These are phyloP conservation scores for Nitzschia palea DNA, from an alignment of 108 stramenopile genomes.

Conservation along the genomic window DNA sequence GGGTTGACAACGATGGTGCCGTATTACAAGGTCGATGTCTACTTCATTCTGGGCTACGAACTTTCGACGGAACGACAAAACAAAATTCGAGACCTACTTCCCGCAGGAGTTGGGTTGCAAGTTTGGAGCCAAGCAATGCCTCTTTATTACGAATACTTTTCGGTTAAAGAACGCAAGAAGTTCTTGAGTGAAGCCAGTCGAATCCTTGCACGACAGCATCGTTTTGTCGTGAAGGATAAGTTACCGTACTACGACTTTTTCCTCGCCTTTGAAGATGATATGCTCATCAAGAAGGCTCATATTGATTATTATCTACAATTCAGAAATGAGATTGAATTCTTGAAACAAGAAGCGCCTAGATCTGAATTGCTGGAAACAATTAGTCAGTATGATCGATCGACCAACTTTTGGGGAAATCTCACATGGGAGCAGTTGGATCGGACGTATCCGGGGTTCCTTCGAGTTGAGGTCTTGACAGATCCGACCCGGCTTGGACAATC, in stretches of 20 bases:
- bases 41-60: slow-evolving; percentile 45
- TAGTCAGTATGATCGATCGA: neutral
- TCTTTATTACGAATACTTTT: slow-evolving; percentile 36
- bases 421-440: slow-evolving; percentile 56
- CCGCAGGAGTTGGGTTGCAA: slow-evolving; percentile 51
- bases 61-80: slow-evolving; percentile 30
- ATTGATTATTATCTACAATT: slow-evolving; percentile 64
- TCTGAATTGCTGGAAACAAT: neutral
- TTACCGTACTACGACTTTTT: slow-evolving; percentile 79
- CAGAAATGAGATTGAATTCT: slow-evolving; percentile 39
- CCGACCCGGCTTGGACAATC: slow-evolving; percentile 8
- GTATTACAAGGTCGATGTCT: slow-evolving; percentile 69
- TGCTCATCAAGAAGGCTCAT: slow-evolving; percentile 71
- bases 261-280: slow-evolving; percentile 80
- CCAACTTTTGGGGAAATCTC: slow-evolving; percentile 27
- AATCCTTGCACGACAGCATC: slow-evolving; percentile 76
- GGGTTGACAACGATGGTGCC: slow-evolving; percentile 61
- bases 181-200: slow-evolving; percentile 20
- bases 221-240: slow-evolving; percentile 80
- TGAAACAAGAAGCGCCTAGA: slow-evolving; percentile 56
- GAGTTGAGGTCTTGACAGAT: slow-evolving; percentile 69
- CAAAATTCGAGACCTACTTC: slow-evolving; percentile 52
- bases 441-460: slow-evolving; percentile 68
- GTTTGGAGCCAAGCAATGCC: slow-evolving; percentile 81
- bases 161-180: slow-evolving; percentile 14